Evolutionary conservation across 2,329 filamentous ascomycete species (phyloP), one percentile per base, ranked within the genome.

Genomic region (Colletotrichum sp.): DNA sequence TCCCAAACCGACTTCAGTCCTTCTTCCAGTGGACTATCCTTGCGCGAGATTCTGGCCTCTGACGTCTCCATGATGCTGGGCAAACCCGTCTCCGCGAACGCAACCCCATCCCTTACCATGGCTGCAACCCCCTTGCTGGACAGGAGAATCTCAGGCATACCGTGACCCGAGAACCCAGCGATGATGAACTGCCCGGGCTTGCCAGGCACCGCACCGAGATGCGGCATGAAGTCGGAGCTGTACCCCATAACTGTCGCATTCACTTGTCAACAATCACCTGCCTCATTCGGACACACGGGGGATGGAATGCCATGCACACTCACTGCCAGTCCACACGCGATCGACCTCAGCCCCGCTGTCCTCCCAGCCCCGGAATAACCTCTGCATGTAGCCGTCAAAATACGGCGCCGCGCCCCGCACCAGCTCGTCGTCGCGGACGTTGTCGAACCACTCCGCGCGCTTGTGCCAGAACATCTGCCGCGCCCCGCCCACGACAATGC

Each of bases 101-200:
- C 63, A 1, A 62, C 44, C 2, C 78, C 81, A 1, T 82, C 76
- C 5, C 79, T 32, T 0, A 88, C 76, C 86, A 90, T 88, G 26
- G 80, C 75, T 2, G 83, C 85, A 12, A 89, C 59, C 0, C 83
- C 87, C 75, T 86, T 85, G 8, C 83, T 84, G 7, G 83, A 80
- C 0, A 87, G 80, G 18, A 86, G 86, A 24, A 89, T 85, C 44
- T 87, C 79, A 0, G 87, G 85, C 88, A 90, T 90, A 0, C 89
- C 89, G 72, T 90, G 88, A 0, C 89, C 89, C 34, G 85, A 87
- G 75, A 90, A 90, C 1, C 89, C 89, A 0, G 86, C 88, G 26
- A 88, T 80, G 21, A 90, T 81, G 60, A 84, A 87, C 77, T 88
- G 84, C 9, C 83, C 83, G 3, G 81, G 71, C 66, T 82, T 83